A percentile compares a stretch with the other conserved stretches of the same genome.
These are phyloP conservation scores for Tetrahymena borealis DNA, from an alignment of 73 alveolate species.

Conservation along the genomic window DNA sequence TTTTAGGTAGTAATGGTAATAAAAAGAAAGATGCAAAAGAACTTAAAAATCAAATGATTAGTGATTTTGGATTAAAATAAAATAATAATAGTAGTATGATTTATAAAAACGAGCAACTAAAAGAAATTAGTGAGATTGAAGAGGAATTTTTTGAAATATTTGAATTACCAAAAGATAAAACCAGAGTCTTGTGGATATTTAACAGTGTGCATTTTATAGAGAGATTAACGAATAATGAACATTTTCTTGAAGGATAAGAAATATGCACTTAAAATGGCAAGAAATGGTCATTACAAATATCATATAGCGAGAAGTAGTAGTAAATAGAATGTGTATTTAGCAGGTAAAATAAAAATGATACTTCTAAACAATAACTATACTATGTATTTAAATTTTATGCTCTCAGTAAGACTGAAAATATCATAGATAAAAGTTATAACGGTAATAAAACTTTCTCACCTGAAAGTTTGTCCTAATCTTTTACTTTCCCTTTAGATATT, in stretches of 20 bases:
- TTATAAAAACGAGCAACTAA: neutral
- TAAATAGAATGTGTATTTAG: neutral
- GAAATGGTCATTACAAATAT: neutral
- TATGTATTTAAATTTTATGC: neutral
- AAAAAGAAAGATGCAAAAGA: neutral
- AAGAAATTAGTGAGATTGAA: neutral
- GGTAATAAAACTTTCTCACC: neutral
- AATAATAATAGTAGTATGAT: neutral
- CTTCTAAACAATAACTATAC: neutral
- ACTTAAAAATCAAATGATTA: no score
- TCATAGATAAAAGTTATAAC: neutral
- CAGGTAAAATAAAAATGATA: neutral
- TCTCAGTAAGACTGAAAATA: neutral
- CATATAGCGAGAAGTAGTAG: neutral
- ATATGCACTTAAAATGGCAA: neutral
- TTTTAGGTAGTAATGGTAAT: neutral
- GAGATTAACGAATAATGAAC: neutral
- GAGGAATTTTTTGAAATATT: neutral
- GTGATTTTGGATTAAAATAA: neutral
- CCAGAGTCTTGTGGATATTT: neutral
- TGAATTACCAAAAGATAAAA: neutral
- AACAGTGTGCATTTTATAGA: neutral
- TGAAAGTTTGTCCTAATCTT: neutral
- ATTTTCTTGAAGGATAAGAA: neutral
- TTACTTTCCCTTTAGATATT: neutral